Evolutionary conservation across 2,329 filamentous ascomycete genomes (phyloP).

Genomic region (Penicillium sclerotiorum): DNA sequence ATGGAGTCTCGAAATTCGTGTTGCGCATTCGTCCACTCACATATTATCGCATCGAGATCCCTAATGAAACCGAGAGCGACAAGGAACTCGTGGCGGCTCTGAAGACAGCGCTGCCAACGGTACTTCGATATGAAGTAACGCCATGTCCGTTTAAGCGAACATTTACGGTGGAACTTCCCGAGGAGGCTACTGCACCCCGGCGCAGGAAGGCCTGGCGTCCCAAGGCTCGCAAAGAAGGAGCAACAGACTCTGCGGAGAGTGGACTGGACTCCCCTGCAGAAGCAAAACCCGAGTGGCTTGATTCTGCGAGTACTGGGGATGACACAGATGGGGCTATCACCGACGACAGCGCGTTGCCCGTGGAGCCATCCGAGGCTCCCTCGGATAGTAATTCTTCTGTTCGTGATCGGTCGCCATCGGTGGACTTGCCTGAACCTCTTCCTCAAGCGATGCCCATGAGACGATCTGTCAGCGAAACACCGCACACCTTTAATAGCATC

Average conservation of each 20-base stretch:
- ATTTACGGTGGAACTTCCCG: slow-evolving; percentile 74
- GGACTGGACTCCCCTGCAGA: slow-evolving; percentile 17
- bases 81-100: slow-evolving; percentile 66
- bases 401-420: slow-evolving; percentile 17
- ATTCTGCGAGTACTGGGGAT: slow-evolving; percentile 33
- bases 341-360: slow-evolving; percentile 32
- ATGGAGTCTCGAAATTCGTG: slow-evolving; percentile 82
- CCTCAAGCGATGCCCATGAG: slow-evolving; percentile 12
- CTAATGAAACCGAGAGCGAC: slow-evolving; percentile 66
- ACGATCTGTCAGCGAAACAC: slow-evolving; percentile 32
- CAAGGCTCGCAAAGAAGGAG: slow-evolving; percentile 50
- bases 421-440: slow-evolving; percentile 11
- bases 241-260: slow-evolving; percentile 21
- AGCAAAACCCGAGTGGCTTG: slow-evolving; percentile 20
- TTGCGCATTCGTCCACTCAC: slow-evolving; percentile 79
- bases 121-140: slow-evolving; percentile 85
- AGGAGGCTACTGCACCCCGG: slow-evolving; percentile 65
- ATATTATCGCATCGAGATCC: slow-evolving; percentile 89
- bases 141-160: slow-evolving; percentile 79
- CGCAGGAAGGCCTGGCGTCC: slow-evolving; percentile 72
- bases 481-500: slow-evolving; percentile 39
- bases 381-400: slow-evolving; percentile 29
- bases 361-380: slow-evolving; percentile 25
- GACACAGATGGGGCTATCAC: slow-evolving; percentile 37
- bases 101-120: slow-evolving; percentile 68